These are phyloP conservation scores for Neckera pumila DNA, from an alignment of 225 moss, liverwort and hornwort species.

Conservation along the genomic window DNA sequence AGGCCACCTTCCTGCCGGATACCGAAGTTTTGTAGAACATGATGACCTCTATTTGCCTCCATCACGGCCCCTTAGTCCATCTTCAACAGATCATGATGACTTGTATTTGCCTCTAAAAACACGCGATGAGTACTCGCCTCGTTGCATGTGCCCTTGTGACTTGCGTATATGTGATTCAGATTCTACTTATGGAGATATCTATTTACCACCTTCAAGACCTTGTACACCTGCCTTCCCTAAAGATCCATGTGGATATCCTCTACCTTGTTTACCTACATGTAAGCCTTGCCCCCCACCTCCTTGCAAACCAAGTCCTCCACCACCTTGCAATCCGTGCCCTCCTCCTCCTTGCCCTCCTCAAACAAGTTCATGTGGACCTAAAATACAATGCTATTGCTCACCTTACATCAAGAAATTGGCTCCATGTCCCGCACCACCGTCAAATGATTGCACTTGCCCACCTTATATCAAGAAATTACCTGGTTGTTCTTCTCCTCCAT, in stretches of 20 bases:
- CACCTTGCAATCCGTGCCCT: neutral
- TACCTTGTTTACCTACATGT: neutral
- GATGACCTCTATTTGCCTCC: conserved; percentile 48
- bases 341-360: neutral
- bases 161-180: neutral
- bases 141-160: neutral
- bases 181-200: conserved; percentile 19
- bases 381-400: conserved; percentile 13
- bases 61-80: conserved; percentile 12
- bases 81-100: conserved; percentile 23
- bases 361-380: neutral
- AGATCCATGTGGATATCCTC: neutral
- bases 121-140: neutral
- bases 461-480: conserved; percentile 12
- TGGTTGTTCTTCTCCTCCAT: conserved; percentile 12
- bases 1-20: conserved; percentile 17
- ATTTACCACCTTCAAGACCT: conserved; percentile 28
- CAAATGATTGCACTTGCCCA: neutral
- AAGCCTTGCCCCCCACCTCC: neutral
- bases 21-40: conserved; percentile 31
- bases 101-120: conserved; percentile 20
- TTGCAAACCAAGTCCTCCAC: neutral
- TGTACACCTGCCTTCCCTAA: conserved; percentile 11
- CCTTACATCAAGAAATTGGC: conserved; percentile 11
- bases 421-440: conserved; percentile 2